Conservation (phyloP, 2,329 filamentous ascomycete genomes). For the Byssoonygena ceratinophila region DNA sequence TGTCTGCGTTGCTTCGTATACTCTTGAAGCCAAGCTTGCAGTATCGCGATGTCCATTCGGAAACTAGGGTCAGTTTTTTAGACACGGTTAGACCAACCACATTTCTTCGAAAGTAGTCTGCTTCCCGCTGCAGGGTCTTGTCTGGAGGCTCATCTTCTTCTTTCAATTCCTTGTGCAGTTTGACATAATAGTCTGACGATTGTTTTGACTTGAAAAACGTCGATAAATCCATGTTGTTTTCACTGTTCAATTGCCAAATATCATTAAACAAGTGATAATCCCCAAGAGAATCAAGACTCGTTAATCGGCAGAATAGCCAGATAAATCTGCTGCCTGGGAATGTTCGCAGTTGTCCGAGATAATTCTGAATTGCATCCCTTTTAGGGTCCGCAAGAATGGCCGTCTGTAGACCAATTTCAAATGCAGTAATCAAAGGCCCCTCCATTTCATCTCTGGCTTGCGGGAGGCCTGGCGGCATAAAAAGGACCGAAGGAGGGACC, state of each 20-base stretch:
- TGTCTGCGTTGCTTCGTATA: slow-evolving; percentile 9
- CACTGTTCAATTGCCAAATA: slow-evolving; percentile 10
- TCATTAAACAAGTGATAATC: slow-evolving; percentile 8
- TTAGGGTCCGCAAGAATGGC: slow-evolving; percentile 3
- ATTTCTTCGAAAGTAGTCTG: slow-evolving; percentile 9
- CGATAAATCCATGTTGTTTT: slow-evolving; percentile 8
- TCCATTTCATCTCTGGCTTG: slow-evolving; percentile 17
- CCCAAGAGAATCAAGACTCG: slow-evolving; percentile 9
- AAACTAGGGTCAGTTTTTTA: slow-evolving; percentile 10
- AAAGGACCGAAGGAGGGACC: slow-evolving; percentile 18
- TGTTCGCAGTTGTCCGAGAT: background rate
- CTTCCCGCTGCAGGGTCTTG: background rate
- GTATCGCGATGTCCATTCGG: slow-evolving; percentile 11
- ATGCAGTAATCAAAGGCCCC: slow-evolving; percentile 9
- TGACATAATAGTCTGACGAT: background rate
- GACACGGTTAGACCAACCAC: slow-evolving; percentile 8
- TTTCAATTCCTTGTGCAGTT: slow-evolving; percentile 9
- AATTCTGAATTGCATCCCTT: background rate
- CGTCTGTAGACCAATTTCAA: slow-evolving; percentile 1
- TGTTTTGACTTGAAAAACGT: slow-evolving; percentile 6
- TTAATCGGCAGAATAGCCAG: slow-evolving; percentile 9
- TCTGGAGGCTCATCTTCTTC: slow-evolving; percentile 7
- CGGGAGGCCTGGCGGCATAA: slow-evolving; percentile 20
- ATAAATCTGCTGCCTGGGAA: slow-evolving; percentile 3
- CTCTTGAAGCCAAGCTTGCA: slow-evolving; percentile 5